A percentile compares a stretch with the other conserved stretches of the same genome.
Evolutionary conservation across 805 yeast species (phyloP).

Genomic region (Metschnikowia vanudenii): DNA sequence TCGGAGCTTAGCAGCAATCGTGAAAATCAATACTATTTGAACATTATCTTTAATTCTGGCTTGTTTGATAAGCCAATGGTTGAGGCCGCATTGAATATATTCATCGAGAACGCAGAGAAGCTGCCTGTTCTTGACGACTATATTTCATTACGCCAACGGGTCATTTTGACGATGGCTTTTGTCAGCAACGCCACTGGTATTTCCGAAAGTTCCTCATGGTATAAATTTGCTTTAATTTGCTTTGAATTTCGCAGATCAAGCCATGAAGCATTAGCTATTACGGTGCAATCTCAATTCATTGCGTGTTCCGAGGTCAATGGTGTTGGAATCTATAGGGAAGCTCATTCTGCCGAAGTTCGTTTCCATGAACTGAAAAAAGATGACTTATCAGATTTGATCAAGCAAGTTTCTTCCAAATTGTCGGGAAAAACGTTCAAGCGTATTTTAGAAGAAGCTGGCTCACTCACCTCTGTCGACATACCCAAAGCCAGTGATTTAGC

Average conservation of each 20-base stretch:
- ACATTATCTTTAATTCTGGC: conserved; percentile 46
- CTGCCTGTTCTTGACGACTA: conserved; percentile 9
- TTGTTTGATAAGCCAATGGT: conserved; percentile 49
- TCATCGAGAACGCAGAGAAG: conserved; percentile 40
- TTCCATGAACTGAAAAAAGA: conserved; percentile 17
- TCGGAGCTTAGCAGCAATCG: conserved; percentile 9
- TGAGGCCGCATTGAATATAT: conserved; percentile 51
- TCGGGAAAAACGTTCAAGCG: conserved; percentile 32
- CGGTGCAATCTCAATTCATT: conserved; percentile 12
- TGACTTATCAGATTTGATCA: conserved; percentile 23
- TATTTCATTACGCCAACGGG: conserved; percentile 25
- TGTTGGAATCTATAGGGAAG: conserved; percentile 29
- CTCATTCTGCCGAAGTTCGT: conserved; percentile 32
- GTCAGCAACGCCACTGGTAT: conserved; percentile 23
- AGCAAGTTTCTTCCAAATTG: conserved; percentile 23
- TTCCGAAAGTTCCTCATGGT: conserved; percentile 54
- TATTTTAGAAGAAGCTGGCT: conserved; percentile 19
- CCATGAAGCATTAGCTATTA: conserved; percentile 54
- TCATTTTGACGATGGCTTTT: conserved; percentile 13
- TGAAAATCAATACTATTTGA: conserved; percentile 6
- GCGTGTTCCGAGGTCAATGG: conserved; percentile 35
- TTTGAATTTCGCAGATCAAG: conserved; percentile 63
- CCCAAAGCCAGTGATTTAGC: conserved; percentile 25
- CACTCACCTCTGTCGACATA: conserved; percentile 15
- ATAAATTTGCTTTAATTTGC: conserved; percentile 67